Conservation (phyloP, 2,329 filamentous ascomycete species). For the Aspergillus terreus region DNA sequence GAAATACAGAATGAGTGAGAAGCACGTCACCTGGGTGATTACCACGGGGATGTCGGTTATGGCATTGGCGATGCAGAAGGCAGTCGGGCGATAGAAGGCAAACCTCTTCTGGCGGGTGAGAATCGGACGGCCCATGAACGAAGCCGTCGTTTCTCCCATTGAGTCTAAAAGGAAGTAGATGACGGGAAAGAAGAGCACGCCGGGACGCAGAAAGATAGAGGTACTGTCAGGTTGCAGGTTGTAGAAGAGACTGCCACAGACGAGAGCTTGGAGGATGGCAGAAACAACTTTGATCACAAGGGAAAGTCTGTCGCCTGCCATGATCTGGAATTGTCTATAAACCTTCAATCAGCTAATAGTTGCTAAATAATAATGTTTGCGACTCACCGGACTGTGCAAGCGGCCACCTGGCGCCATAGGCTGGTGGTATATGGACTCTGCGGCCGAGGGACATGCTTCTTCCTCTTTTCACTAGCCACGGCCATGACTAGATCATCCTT, state of each 20-base stretch:
- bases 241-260: conserved; percentile 50
- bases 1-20: conserved; percentile 59
- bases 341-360: not conserved
- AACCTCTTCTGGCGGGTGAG: conserved; percentile 66
- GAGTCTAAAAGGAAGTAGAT: conserved; percentile 60
- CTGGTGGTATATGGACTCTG: conserved; percentile 29
- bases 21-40: conserved; percentile 53
- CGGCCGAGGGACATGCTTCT: conserved; percentile 27
- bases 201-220: conserved; percentile 56
- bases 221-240: conserved; percentile 47
- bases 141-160: conserved; percentile 55
- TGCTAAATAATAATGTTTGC: not conserved
- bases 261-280: conserved; percentile 36
- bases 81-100: conserved; percentile 61
- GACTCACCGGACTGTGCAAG: conserved; percentile 41
- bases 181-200: conserved; percentile 57
- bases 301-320: conserved; percentile 50
- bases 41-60: conserved; percentile 55
- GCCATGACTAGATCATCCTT: conserved; percentile 27
- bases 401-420: conserved; percentile 39
- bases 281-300: conserved; percentile 46
- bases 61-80: conserved; percentile 55
- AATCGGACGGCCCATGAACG: conserved; percentile 62
- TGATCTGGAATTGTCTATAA: conserved; percentile 47
- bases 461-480: conserved; percentile 28